A percentile compares a stretch with the other conserved stretches of the same genome.
Evolutionary conservation across 768 basidiomycete genomes (phyloP).

Genomic region (Phanerodontia chrysosporium): DNA sequence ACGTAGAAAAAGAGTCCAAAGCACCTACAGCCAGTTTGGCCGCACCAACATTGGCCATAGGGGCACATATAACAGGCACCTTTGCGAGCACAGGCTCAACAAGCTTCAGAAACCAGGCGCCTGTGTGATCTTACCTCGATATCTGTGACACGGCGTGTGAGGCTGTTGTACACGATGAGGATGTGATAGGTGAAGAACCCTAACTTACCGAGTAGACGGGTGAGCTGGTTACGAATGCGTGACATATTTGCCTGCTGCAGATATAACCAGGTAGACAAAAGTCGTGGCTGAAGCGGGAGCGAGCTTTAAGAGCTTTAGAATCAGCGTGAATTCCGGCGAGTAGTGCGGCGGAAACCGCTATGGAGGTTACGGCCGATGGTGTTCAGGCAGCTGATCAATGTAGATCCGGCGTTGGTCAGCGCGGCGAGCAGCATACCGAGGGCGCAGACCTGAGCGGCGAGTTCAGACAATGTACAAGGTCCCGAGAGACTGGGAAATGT

Average conservation of each 20-base stretch:
- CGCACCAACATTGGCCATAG: conserved; percentile 71
- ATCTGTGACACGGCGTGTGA: conserved; percentile 29
- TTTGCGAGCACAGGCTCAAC: conserved; percentile 13
- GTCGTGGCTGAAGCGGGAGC: background rate
- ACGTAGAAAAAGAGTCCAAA: background rate
- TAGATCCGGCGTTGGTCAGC: background rate
- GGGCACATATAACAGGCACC: conserved; percentile 57
- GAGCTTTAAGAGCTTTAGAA: background rate
- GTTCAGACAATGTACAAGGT: background rate
- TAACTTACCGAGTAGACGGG: conserved; percentile 45
- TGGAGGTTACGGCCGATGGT: background rate
- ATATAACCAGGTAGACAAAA: background rate
- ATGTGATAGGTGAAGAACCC: background rate
- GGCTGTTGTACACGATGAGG: background rate
- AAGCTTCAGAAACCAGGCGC: background rate
- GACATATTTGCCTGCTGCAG: background rate
- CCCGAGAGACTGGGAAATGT: background rate
- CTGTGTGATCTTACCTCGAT: conserved; percentile 21
- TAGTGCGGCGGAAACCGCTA: background rate
- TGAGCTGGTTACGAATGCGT: conserved; percentile 26
- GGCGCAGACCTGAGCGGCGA: background rate
- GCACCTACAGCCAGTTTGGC: conserved; percentile 33
- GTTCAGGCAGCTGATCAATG: background rate
- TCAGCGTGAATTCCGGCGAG: background rate
- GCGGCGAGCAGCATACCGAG: background rate